Base-by-base conservation (phyloP, 164 flowering plant species). In the Chimonanthus praecox region DNA sequence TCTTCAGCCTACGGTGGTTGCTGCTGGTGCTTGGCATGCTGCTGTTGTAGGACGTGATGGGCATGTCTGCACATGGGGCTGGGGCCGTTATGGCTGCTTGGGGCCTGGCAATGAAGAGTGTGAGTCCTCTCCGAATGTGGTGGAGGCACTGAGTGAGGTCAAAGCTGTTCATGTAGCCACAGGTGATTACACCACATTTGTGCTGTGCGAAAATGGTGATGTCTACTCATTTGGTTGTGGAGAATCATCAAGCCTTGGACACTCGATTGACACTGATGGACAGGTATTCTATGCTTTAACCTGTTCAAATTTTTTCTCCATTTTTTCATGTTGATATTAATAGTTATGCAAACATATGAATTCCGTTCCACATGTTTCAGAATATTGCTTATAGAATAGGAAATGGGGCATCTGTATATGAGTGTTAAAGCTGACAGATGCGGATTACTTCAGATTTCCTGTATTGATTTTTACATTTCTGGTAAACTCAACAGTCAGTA, bases 1-100 rank as follows among this genome's bases (percentile, higher is more conserved):
- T 75, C 86, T 96, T 77, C 95, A 96, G 83, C 99, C 99, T 0
- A 66, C 81, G 79, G 94, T 88, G 47, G 90, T 96, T 67, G 90
- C 99, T 6, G 97, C 99, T 18, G 99, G 98, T 78, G 95, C 99
- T 72, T 96, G 98, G 98, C 99, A 94, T 81, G 97, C 97, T 70
- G 98, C 96, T 66, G 98, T 90, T 15, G 97, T 94, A 15, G 98
- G 99, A 6, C 81, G 72, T 46, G 99, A 96, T 74, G 99, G 99
- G 16, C 83, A 98, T 60, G 99, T 96, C 4, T 96, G 98, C 82
- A 96, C 99, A 3, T 96, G 99, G 99, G 99, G 99, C 44, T 96
- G 99, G 99, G 98, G 98, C 2, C 89, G 93, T 1, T 89, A 92
- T 73, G 99, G 99, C 43, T 96, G 99, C 85, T 82, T 96, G 71